Base-by-base conservation (phyloP, 169 alveolate species). In the Cystoisospora suis region DNA sequence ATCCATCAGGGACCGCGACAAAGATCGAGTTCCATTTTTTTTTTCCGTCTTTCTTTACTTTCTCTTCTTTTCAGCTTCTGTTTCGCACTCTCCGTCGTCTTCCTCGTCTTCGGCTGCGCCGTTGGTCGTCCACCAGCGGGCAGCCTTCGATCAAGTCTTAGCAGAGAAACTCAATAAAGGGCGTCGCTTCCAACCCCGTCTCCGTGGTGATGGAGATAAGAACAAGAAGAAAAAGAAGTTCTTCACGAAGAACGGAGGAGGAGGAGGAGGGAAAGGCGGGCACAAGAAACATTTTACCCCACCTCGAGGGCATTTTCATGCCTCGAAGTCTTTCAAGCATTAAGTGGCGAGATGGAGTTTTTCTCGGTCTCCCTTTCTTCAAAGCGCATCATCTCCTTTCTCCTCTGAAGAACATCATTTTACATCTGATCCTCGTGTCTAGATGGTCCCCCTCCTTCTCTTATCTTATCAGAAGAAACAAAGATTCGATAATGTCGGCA, bases 41-140 rank as follows among this genome's bases (percentile, higher is more conserved):
- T 49, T 49, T 20, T 20, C 9, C 61, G 6, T 29, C 32, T 1
- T 49, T 40, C n/a, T 45, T 27, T 75, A 34, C 72, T 47, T 32
- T 38, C 65, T 44, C 27, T 38, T 34, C 58, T 20, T n/a, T n/a
- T 27, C 77, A 65, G 77, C 77, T 1, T 65, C 77, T 20, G 77
- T 65, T n/a, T 12, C 77, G 38, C 77, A 65, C 40, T 20, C 42
- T 36, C 34, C 77, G n/a, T 36, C 77, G 9, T 53, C 61, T 9
- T 9, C 61, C 4, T 36, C 9, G 9, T 27, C 77, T 4, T 65
- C 77, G 77, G 27, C 61, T 9, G n/a, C 61, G 20, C 9, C n/a
- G 34, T 12, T 72, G 7, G 83, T 72, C 32, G 83, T 72, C 40
- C 53, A 38, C 83, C 83, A 72, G 83, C 83, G 83, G 34, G 53